Base-by-base conservation (phyloP, 169 alveolate species). In the Cryptosporidium sp. region DNA sequence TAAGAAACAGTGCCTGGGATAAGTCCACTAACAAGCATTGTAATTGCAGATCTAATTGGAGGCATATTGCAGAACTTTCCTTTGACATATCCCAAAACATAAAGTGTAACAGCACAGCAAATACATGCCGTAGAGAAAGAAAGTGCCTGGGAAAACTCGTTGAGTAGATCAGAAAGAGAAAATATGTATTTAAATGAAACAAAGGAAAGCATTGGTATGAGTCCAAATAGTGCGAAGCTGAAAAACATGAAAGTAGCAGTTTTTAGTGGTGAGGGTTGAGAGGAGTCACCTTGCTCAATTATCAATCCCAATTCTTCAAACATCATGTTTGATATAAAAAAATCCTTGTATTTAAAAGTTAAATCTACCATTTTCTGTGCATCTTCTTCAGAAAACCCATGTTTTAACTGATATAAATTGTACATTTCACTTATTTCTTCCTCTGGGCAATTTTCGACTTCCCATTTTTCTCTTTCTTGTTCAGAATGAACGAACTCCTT, bases 281-380 rank as follows among this genome's bases (percentile, higher is more conserved):
- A 94, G 58, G 95, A 94, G 62, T 92, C 92, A 37, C 92, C 96
- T 56, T 93, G 85, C 45, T 93, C 94, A 4, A 92, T 85, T 67
- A 96, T 69, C 29, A 95, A 94, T 14, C 97, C 97, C 67, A 95
- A 91, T 84, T 95, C 98, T 92, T 96, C 98, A 26, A 94, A 95
- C 98, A 96, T 96, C 98, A 95, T 96, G 91, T 96, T 97, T 58
- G 93, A 95, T 42, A 96, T 92, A 91, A 96, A 96, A 70, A 94
- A 96, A 58, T 93, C 92, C 73, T 93, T 92, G 73, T 95, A 95
- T 60, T 95, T 91, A 91, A 95, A 96, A 3, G 97, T 85, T 31
- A 96, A 87, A 44, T 94, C 95, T 16, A 95, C 98, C 87, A 96
- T 93, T 39, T 91, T 85, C 56, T 87, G 91, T 29, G 98, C 98